Base-by-base conservation (phyloP, 1,284 basidiomycete species). In the Neonothopanus nambi region DNA sequence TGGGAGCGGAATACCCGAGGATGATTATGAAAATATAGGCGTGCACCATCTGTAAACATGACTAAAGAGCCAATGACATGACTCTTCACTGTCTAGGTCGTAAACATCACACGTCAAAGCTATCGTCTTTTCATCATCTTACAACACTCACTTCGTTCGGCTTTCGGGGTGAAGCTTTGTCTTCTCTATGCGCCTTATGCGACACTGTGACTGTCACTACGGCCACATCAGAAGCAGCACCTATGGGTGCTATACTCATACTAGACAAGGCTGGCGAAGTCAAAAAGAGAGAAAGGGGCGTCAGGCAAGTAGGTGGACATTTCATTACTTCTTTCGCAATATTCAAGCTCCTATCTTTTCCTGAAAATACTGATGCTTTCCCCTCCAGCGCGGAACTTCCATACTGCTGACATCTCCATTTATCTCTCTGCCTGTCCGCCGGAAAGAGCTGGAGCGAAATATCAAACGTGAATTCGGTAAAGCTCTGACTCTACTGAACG, bases 81-180 rank as follows among this genome's bases (percentile, higher is more conserved):
- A 33, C 8, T 9, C 13, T 24, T 23, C 23, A 2, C 28, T 17
- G 17, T 43, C 2, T 60, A 92, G 95, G 85, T 2, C 75, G 95
- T 54, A 98, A 97, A 67, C 93, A 98, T 63, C 85, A 95, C 67
- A 99, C 96, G 0, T 98, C 95, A 13, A 99, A 99, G 68, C 77
- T 99, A 0, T 71, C 84, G 0, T 81, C 84, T 1, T 93, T 91
- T 63, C 74, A 82, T 3, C 91, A 94, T 62, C 80, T 99, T 1
- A 75, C 83, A 0, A 73, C 80, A 0, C 84, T 99, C 4, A 73
- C 75, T 2, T 95, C 95, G 0, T 98, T 98, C 68, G 97, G 97
- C 0, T 99, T 99, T 64, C 84, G 96, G 28, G 97, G 97, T 15
- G 97, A 99, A 70, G 97, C 97, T 0, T 76, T 99, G 0, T 93